These are phyloP conservation scores for Parascedosporium putredinis DNA, from an alignment of 2,329 filamentous ascomycete species.

Conservation along the genomic window DNA sequence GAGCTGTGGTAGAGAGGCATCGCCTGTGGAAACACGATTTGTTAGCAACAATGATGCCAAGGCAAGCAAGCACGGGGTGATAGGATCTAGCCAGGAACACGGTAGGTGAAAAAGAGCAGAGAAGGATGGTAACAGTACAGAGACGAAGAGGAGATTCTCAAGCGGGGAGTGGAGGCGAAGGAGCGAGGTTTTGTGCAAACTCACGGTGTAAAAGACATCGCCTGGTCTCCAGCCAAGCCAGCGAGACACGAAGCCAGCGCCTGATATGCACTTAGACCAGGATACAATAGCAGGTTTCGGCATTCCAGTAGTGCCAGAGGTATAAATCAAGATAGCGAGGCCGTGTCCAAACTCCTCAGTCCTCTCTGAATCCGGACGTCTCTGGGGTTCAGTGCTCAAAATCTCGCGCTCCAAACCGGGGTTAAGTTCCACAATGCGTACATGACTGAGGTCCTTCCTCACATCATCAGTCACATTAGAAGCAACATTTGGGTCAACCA, in stretches of 20 bases:
- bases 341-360: constrained; percentile 38
- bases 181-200: constrained; percentile 16
- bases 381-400: constrained; percentile 37
- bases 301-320: constrained; percentile 74
- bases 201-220: constrained; percentile 68
- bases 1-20: constrained; percentile 89
- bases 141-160: too few relatives aligned
- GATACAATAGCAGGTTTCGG: constrained; percentile 70
- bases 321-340: constrained; percentile 70
- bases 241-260: constrained; percentile 37
- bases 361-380: constrained; percentile 48
- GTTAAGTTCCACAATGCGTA: constrained; percentile 54
- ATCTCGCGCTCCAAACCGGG: constrained; percentile 45
- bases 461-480: constrained; percentile 48
- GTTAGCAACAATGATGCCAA: too few relatives aligned
- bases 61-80: too few relatives aligned
- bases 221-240: constrained; percentile 48
- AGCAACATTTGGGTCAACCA: constrained; percentile 56
- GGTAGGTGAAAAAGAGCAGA: too few relatives aligned
- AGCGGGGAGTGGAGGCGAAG: too few relatives aligned
- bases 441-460: constrained; percentile 36
- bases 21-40: constrained; percentile 33
- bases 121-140: too few relatives aligned
- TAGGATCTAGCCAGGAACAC: too few relatives aligned
- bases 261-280: constrained; percentile 55